Evolutionary conservation across 306 rosid genomes (phyloP).

Genomic region (Castanea sativa): DNA sequence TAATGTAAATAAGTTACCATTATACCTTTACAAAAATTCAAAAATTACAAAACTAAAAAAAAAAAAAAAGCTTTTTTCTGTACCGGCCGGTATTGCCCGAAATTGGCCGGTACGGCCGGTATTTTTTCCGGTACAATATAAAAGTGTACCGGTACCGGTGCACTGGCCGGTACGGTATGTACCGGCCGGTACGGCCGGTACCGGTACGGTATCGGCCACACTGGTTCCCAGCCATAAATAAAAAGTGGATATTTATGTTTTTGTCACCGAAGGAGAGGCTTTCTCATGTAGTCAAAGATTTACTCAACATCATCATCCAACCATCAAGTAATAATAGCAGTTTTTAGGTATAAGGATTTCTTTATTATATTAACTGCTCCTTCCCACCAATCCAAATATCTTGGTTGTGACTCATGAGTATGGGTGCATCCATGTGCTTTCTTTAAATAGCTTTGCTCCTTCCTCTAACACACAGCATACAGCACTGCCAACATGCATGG

Average conservation of each 20-base stretch:
- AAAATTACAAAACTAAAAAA: too few species aligned
- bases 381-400: too few species aligned
- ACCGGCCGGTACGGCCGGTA: too few species aligned
- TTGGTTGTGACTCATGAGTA: not conserved
- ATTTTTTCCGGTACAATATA: too few species aligned
- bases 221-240: not conserved
- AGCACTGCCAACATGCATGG: not conserved
- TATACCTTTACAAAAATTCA: too few species aligned
- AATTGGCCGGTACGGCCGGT: too few species aligned
- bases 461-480: not conserved
- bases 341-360: not conserved
- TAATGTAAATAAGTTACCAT: too few species aligned
- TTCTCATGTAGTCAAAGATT: not conserved
- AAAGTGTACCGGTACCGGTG: too few species aligned
- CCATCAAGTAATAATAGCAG: not conserved
- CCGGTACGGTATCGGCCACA: too few species aligned
- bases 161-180: too few species aligned
- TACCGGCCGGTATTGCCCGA: too few species aligned
- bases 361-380: not conserved
- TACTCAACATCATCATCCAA: not conserved
- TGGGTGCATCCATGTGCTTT: not conserved
- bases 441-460: not conserved
- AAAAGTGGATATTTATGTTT: not conserved
- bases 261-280: not conserved
- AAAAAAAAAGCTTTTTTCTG: too few species aligned